Evolutionary conservation across 805 yeast species (phyloP).

Genomic region (Hanseniaspora vineae): DNA sequence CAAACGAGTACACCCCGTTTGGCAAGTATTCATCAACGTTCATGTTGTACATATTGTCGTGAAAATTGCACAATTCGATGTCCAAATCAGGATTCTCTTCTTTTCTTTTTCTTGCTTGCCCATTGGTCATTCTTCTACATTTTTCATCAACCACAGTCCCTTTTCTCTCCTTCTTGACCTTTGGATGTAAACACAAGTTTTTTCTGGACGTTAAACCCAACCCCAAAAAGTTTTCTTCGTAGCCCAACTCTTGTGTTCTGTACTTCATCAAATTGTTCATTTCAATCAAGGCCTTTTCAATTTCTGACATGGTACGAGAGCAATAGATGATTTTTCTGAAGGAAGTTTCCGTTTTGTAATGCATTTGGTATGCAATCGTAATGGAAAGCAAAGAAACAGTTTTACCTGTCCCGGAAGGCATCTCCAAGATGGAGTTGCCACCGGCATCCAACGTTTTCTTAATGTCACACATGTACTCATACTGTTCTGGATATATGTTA

Average conservation of each 20-base stretch:
- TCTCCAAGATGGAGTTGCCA: conserved; percentile 90
- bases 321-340: conserved; percentile 73
- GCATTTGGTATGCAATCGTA: conserved; percentile 91
- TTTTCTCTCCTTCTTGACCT: conserved; percentile 73
- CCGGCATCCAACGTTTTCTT: conserved; percentile 91
- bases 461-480: conserved; percentile 93
- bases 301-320: conserved; percentile 99
- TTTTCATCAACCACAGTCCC: conserved; percentile 92
- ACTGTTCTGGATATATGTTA: conserved; percentile 93
- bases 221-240: conserved; percentile 72
- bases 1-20: conserved; percentile 90
- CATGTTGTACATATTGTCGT: conserved; percentile 73
- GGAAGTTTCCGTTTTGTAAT: conserved; percentile 74
- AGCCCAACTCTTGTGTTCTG: conserved; percentile 72
- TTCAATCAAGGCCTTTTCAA: conserved; percentile 92
- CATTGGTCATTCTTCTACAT: conserved; percentile 90
- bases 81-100: conserved; percentile 47
- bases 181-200: conserved; percentile 84
- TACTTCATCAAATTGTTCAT: conserved; percentile 78
- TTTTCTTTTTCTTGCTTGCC: conserved; percentile 59
- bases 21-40: conserved; percentile 88
- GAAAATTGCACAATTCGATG: conserved; percentile 64
- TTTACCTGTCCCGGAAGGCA: conserved; percentile 99
- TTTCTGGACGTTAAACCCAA: conserved; percentile 90
- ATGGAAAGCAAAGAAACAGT: conserved; percentile 84